Base-by-base conservation (phyloP, 2,329 filamentous ascomycete species). In the Botrytis pseudocinerea region DNA sequence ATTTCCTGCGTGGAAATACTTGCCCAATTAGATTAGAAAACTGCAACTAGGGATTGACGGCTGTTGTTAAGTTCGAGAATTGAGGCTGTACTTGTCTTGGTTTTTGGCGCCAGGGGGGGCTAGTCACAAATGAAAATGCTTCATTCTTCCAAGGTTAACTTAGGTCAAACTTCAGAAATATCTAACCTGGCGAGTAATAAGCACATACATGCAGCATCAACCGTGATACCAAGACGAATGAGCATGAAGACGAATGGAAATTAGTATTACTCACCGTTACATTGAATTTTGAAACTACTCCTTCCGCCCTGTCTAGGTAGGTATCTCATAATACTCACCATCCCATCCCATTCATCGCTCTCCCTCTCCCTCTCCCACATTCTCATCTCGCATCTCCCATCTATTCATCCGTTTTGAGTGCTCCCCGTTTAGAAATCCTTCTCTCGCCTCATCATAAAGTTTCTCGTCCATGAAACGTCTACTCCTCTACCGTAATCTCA, bases 71-170 rank as follows among this genome's bases (percentile, higher is more conserved):
- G 35, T 7, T 57, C 22, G 35, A 42, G 35, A 57, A 68, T 22
- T 20, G 65, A 68, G 65, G 65, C 65, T 68, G 48, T 42, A 68
- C 48, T 22, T 20, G 65, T 68, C 16, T 68, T 68, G 9, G 16
- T 6, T 35, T 32, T 64, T 54, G 18, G 38, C 22, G 51, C 25
- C 18, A 70, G 69, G 44, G 69, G 46, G 42, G 22, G 28, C 4
- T 20, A 54, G 32, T 25, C 59, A 54, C 69, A 51, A 70, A 70
- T 70, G 57, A 64, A 25, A 70, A 70, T 25, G 22, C 42, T 61
- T 40, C 54, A 70, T 70, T 40, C 25, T 14, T 14, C 42, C 69
- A 28, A 51, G 69, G 59, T 64, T n/a, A 25, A 25, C 8, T 40
- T 70, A 25, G 25, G 32, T n/a, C 64, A 28, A 51, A 51, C 44